Evolutionary conservation across 2,329 filamentous ascomycete species (phyloP).

Genomic region (Cordyceps farinosa): DNA sequence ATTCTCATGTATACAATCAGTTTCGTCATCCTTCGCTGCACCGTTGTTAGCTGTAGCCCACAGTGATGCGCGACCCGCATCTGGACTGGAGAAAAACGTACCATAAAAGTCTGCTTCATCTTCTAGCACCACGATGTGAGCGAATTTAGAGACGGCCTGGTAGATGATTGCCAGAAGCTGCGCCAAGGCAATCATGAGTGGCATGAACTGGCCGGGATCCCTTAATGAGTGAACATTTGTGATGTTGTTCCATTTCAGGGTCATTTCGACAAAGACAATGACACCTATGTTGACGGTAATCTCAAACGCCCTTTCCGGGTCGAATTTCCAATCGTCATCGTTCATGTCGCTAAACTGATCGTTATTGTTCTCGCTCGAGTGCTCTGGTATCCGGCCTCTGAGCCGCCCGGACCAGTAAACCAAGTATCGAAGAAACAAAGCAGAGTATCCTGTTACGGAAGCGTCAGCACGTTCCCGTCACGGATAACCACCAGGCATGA

Average conservation of each 20-base stretch:
- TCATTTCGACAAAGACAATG: constrained; percentile 26
- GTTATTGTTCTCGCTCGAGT: not conserved
- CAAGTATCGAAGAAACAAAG: not conserved
- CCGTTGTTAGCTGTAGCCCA: not conserved
- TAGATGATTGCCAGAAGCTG: constrained; percentile 25
- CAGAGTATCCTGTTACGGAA: not conserved
- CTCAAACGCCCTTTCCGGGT: constrained; percentile 14
- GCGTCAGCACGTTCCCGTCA: not conserved
- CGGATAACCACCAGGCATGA: too few relatives aligned
- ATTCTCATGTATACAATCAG: constrained; percentile 4
- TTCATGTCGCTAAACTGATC: not conserved
- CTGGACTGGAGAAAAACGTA: not conserved
- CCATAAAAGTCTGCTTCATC: constrained; percentile 4
- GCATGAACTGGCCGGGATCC: constrained; percentile 27
- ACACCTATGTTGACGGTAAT: constrained; percentile 25
- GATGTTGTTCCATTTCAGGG: constrained; percentile 26
- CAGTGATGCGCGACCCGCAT: not conserved
- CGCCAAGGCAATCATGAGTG: constrained; percentile 25
- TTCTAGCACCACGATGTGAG: constrained; percentile 4
- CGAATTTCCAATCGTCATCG: not conserved
- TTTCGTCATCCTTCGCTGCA: not conserved
- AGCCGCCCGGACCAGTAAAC: not conserved
- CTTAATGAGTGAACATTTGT: constrained; percentile 21
- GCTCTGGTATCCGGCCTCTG: not conserved
- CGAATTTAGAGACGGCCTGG: constrained; percentile 15